Conservation (phyloP, 305 asterid species). For the Fraxinus albicans region DNA sequence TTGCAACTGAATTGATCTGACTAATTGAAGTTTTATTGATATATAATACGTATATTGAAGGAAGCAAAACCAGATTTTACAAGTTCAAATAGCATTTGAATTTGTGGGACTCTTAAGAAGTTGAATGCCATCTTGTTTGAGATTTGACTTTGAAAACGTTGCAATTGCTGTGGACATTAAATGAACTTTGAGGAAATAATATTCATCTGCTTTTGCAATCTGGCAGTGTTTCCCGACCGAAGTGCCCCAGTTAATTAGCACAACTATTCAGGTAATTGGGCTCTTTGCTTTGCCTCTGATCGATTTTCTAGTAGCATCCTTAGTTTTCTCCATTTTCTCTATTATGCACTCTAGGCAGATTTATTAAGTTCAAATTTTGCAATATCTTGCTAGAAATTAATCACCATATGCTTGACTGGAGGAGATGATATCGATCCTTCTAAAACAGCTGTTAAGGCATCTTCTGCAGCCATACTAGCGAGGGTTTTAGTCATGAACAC, state of each 20-base stretch:
- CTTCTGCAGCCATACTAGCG: slow-evolving; percentile 84
- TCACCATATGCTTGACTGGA: slow-evolving; percentile 73
- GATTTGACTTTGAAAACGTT: slow-evolving; percentile 5
- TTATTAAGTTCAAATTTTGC: slow-evolving; percentile 19
- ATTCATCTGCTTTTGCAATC: slow-evolving; percentile 25
- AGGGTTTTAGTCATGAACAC: slow-evolving; percentile 91
- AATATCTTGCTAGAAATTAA: slow-evolving; percentile 61
- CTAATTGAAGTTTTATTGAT: neutral
- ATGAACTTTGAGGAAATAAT: slow-evolving; percentile 15
- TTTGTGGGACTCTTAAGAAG: neutral
- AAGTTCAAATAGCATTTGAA: neutral
- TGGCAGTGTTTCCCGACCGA: slow-evolving; percentile 90
- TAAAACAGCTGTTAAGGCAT: slow-evolving; percentile 74
- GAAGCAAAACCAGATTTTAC: neutral
- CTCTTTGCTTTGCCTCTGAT: slow-evolving; percentile 14
- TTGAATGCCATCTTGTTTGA: neutral
- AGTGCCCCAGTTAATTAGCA: slow-evolving; percentile 76
- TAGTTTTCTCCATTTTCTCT: neutral
- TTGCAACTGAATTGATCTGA: neutral
- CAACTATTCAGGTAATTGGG: slow-evolving; percentile 63
- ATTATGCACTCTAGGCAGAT: slow-evolving; percentile 8
- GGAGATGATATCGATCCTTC: slow-evolving; percentile 89
- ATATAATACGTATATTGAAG: neutral
- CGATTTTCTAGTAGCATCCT: neutral
- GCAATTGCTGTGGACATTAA: slow-evolving; percentile 7